These are phyloP conservation scores for Eragrostis tef DNA, from an alignment of 202 grass and related monocot species.

Conservation along the genomic window DNA sequence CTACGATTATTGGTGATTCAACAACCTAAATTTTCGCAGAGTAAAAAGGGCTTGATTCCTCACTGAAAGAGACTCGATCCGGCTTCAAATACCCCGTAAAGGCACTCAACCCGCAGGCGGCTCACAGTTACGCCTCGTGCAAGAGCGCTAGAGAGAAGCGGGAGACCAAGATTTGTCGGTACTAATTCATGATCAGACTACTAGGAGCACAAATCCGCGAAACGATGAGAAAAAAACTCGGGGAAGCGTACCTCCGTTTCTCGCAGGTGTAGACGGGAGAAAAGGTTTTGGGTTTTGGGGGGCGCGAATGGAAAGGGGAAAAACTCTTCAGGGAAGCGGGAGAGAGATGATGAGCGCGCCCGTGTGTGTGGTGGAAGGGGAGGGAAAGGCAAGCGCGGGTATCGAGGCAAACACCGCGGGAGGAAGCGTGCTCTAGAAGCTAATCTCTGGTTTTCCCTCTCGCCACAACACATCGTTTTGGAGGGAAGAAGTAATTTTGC, in stretches of 20 bases:
- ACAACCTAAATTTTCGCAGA: neutral
- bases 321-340: neutral
- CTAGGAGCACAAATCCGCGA: neutral
- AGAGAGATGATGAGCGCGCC: neutral
- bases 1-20: neutral
- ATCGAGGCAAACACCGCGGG: neutral
- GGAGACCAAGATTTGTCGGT: neutral
- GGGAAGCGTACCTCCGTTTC: slow-evolving; percentile 5
- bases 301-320: neutral
- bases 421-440: slow-evolving; percentile 39
- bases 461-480: neutral
- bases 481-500: neutral
- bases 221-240: neutral
- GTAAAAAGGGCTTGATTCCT: neutral
- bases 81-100: neutral
- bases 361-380: neutral
- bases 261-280: neutral
- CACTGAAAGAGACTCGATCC: neutral
- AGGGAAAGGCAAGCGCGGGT: neutral
- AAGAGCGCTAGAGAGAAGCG: neutral
- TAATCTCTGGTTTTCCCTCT: neutral
- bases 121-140: neutral
- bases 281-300: neutral
- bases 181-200: neutral
- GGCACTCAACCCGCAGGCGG: neutral